These are phyloP conservation scores for Fusarium sp. DNA, from an alignment of 2,329 filamentous ascomycete species.

Conservation along the genomic window DNA sequence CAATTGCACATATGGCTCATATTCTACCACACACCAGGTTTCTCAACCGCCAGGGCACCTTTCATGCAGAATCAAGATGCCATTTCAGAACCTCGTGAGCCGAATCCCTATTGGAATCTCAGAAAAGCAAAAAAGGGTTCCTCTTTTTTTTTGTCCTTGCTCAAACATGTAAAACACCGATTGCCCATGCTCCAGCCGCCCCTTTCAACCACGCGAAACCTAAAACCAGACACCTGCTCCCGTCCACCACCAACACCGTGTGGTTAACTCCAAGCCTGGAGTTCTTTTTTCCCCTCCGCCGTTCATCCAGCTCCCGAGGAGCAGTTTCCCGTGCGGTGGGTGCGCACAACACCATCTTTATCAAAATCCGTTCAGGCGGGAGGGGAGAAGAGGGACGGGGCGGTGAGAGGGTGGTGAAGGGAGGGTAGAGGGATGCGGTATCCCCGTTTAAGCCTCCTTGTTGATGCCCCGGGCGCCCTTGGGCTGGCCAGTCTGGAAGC, in stretches of 20 bases:
- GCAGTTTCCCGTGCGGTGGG: slow-evolving; percentile 16
- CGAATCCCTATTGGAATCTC: slow-evolving; percentile 49
- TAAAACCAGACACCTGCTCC: slow-evolving; percentile 29
- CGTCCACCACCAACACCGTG: slow-evolving; percentile 30
- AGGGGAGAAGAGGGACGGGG: slow-evolving; percentile 21
- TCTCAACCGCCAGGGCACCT: slow-evolving; percentile 16
- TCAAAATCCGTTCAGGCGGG: slow-evolving; percentile 16
- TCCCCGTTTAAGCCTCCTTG: slow-evolving; percentile 51
- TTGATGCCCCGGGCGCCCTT: slow-evolving; percentile 79
- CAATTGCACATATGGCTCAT: slow-evolving; percentile 1
- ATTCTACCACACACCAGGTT: not conserved
- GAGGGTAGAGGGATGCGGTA: slow-evolving; percentile 32
- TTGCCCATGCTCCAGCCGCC: slow-evolving; percentile 51
- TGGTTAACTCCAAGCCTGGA: slow-evolving; percentile 19
- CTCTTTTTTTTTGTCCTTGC: slow-evolving; percentile 45
- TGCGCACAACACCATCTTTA: slow-evolving; percentile 9
- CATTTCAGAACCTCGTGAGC: slow-evolving; percentile 50
- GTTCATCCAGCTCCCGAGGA: slow-evolving; percentile 13
- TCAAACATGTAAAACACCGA: slow-evolving; percentile 52
- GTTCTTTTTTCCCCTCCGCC: slow-evolving; percentile 2
- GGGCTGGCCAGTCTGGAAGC: slow-evolving; percentile 91
- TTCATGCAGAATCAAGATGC: slow-evolving; percentile 51
- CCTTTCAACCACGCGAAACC: slow-evolving; percentile 34
- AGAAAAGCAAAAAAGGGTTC: slow-evolving; percentile 45
- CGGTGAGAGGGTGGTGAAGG: slow-evolving; percentile 27